Conservation (phyloP, 805 yeast species). For the Saccharomycopsis schoenii region DNA sequence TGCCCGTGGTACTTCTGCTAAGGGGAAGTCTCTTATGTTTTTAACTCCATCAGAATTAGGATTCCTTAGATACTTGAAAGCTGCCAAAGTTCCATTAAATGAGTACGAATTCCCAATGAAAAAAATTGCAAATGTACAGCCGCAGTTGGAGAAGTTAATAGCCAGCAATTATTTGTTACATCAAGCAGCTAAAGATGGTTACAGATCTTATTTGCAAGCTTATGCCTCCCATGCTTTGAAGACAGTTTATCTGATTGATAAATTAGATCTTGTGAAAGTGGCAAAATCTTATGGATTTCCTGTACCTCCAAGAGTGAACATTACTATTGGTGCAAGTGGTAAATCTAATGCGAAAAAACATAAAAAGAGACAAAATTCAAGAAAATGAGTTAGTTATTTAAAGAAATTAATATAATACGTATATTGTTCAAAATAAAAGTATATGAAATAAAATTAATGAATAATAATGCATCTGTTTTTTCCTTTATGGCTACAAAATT, state of each 20-base stretch:
- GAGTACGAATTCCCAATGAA: constrained; percentile 93
- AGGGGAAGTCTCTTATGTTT: constrained; percentile 92
- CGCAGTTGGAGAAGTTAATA: constrained; percentile 83
- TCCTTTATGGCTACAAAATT: not conserved
- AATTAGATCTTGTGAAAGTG: constrained; percentile 86
- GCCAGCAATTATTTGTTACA: constrained; percentile 89
- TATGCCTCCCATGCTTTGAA: constrained; percentile 94
- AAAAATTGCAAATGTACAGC: constrained; percentile 93
- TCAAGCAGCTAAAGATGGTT: constrained; percentile 95
- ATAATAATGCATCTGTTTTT: not conserved
- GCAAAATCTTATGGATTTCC: constrained; percentile 93
- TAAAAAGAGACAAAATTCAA: constrained; percentile 2
- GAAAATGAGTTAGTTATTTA: not conserved
- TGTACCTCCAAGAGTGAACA: constrained; percentile 94
- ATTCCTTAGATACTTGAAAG: constrained; percentile 85
- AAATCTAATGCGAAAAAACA: constrained; percentile 30
- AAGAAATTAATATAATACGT: not conserved
- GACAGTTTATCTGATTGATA: constrained; percentile 93
- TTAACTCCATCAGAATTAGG: constrained; percentile 91
- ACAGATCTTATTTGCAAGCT: constrained; percentile 92
- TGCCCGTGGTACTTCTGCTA: constrained; percentile 85
- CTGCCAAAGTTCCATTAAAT: constrained; percentile 94
- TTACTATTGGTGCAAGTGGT: constrained; percentile 90
- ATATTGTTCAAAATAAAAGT: not conserved
- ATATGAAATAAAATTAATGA: not conserved